Evolutionary conservation across 495 filamentous ascomycete genomes (phyloP).

Genomic region (Penicillium daleae): DNA sequence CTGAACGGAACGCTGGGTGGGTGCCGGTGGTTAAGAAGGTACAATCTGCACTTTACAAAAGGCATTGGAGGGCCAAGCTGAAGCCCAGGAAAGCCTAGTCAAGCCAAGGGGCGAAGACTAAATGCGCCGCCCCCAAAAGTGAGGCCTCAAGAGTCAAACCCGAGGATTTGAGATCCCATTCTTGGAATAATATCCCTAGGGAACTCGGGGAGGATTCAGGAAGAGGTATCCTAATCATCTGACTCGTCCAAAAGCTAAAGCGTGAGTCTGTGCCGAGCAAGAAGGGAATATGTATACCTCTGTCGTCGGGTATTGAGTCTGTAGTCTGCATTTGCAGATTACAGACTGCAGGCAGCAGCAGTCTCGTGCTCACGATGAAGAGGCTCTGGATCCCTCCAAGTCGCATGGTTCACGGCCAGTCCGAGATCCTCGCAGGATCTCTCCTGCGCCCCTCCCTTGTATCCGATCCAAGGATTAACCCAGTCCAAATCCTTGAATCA

Average conservation of each 20-base stretch:
- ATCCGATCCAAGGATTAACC: neutral
- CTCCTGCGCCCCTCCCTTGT: neutral
- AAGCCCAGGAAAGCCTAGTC: neutral
- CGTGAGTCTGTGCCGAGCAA: conserved; percentile 1
- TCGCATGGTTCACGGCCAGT: conserved; percentile 1
- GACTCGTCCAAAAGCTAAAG: neutral
- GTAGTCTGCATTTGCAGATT: no score
- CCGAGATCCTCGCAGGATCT: neutral
- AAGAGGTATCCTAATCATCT: neutral
- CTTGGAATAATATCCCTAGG: neutral
- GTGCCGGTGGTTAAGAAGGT: neutral
- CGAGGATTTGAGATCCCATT: neutral
- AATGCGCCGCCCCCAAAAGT: neutral
- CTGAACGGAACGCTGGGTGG: conserved; percentile 2
- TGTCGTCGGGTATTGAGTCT: neutral
- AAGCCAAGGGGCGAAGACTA: conserved; percentile 5
- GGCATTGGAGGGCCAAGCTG: neutral
- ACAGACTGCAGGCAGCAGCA: neutral
- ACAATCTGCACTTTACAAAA: neutral
- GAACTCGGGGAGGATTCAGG: no score
- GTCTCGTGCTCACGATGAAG: neutral
- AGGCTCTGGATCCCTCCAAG: neutral
- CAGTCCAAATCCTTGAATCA: neutral
- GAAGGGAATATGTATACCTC: neutral
- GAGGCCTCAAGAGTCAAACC: neutral